A percentile compares a stretch with the other conserved stretches of the same genome.
phyloP scores from a whole-genome alignment of 805 yeast genomes.

The Wickerhamomyces subpelliculosus region DNA sequence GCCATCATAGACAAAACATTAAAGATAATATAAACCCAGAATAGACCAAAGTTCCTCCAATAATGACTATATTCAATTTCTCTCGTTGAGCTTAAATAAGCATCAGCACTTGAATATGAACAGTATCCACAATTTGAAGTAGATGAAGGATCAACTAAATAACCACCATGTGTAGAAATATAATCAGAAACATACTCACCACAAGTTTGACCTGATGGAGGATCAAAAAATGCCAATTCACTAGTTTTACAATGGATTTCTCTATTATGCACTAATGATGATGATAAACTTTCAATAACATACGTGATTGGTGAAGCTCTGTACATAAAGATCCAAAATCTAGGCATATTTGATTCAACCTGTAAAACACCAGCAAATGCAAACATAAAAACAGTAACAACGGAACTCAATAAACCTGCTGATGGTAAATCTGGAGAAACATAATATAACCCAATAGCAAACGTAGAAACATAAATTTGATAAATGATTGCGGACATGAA shows the following conservation, averaged over 20 bases:
- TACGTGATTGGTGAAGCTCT: slow-evolving; percentile 68
- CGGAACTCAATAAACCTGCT: slow-evolving; percentile 52
- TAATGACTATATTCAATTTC: slow-evolving; percentile 38
- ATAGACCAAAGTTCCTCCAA: slow-evolving; percentile 65
- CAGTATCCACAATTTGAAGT: slow-evolving; percentile 46
- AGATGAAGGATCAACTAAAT: slow-evolving; percentile 45
- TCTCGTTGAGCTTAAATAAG: slow-evolving; percentile 34
- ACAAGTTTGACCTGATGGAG: slow-evolving; percentile 63
- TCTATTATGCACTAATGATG: slow-evolving; percentile 41
- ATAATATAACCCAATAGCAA: slow-evolving; percentile 54
- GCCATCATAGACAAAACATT: slow-evolving; percentile 18
- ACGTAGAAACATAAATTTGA: slow-evolving; percentile 42
- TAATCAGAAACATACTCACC: slow-evolving; percentile 42
- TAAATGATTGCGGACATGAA: slow-evolving; percentile 40
- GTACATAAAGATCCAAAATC: slow-evolving; percentile 84
- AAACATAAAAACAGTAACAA: slow-evolving; percentile 50
- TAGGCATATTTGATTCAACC: slow-evolving; percentile 52
- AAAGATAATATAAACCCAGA: slow-evolving; percentile 45
- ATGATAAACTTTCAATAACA: slow-evolving; percentile 51
- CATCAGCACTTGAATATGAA: slow-evolving; percentile 35
- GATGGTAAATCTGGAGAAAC: slow-evolving; percentile 60
- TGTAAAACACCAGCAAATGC: slow-evolving; percentile 69
- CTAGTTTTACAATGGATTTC: slow-evolving; percentile 38
- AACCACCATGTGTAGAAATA: slow-evolving; percentile 43
- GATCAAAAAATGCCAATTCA: slow-evolving; percentile 45